Evolutionary conservation across 2,329 filamentous ascomycete species (phyloP).

Genomic region (Xylaria sp.): DNA sequence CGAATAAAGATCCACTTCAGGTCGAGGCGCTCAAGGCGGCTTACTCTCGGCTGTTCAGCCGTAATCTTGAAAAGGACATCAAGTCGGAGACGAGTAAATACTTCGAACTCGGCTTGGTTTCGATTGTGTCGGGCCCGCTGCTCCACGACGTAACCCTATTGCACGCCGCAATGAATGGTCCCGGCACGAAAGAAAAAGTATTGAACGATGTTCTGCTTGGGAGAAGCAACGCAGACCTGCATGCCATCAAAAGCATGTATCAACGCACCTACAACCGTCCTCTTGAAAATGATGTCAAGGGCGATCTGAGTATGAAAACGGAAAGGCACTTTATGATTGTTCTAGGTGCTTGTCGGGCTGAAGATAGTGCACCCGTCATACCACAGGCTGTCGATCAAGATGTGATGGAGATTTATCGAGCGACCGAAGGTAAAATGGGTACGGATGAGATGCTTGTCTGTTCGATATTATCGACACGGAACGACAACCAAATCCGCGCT

Average conservation of each 20-base stretch:
- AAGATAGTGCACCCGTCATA: conserved; percentile 79
- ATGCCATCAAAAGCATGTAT: conserved; percentile 85
- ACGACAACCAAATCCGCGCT: conserved; percentile 84
- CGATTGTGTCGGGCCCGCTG: conserved; percentile 81
- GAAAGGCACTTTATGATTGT: conserved; percentile 87
- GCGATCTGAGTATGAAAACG: conserved; percentile 87
- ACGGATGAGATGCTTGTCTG: conserved; percentile 82
- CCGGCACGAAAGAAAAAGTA: conserved; percentile 86
- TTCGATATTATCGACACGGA: conserved; percentile 78
- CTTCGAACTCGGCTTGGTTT: conserved; percentile 78
- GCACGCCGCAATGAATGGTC: conserved; percentile 76
- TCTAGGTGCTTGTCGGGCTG: conserved; percentile 75
- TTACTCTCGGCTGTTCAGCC: conserved; percentile 71
- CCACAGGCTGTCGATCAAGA: conserved; percentile 80
- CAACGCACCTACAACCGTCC: conserved; percentile 70
- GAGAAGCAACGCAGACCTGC: conserved; percentile 86
- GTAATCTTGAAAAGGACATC: conserved; percentile 79
- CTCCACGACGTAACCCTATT: conserved; percentile 78
- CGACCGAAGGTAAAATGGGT: conserved; percentile 76
- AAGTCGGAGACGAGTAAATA: conserved; percentile 79
- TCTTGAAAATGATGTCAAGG: conserved; percentile 77
- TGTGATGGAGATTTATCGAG: conserved; percentile 78
- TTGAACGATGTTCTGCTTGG: conserved; percentile 88
- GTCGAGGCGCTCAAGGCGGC: conserved; percentile 73
- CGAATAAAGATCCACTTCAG: conserved; percentile 80